A percentile compares a stretch with the other conserved stretches of the same genome.
Conservation (phyloP, 2,329 filamentous ascomycete genomes). For the Tolypocladium amazonense region DNA sequence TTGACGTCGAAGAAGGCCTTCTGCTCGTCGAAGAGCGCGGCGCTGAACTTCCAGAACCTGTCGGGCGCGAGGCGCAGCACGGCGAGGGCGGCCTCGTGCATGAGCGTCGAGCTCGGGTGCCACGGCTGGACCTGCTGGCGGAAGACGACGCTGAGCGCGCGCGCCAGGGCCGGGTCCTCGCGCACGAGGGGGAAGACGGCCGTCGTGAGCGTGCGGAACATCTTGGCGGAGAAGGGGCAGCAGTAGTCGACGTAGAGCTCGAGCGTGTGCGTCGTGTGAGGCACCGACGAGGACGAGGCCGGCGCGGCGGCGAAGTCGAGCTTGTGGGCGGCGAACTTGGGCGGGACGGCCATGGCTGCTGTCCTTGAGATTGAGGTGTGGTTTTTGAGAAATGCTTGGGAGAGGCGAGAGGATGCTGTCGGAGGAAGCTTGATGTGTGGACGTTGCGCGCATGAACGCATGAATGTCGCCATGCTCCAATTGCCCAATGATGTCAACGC, state of each 20-base stretch:
- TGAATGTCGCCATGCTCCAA: not conserved
- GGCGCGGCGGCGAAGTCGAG: slow-evolving; percentile 36
- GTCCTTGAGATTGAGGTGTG: not conserved
- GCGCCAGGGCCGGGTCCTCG: slow-evolving; percentile 42
- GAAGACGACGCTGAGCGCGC: slow-evolving; percentile 65
- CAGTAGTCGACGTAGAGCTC: slow-evolving; percentile 79
- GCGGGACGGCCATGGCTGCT: slow-evolving; percentile 58
- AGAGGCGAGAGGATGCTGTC: not conserved
- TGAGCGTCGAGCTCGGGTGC: slow-evolving; percentile 77
- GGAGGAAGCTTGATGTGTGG: not conserved
- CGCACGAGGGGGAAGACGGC: slow-evolving; percentile 55
- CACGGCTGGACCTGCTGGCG: slow-evolving; percentile 89
- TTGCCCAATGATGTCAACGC: not conserved
- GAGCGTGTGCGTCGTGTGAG: slow-evolving; percentile 44
- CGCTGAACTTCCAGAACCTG: slow-evolving; percentile 73
- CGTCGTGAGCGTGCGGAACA: slow-evolving; percentile 68
- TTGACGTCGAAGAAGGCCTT: slow-evolving; percentile 73
- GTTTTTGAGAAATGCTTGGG: not conserved
- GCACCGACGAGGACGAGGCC: slow-evolving; percentile 21
- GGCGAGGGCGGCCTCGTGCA: slow-evolving; percentile 75
- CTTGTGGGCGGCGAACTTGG: slow-evolving; percentile 66
- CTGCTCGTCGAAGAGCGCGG: slow-evolving; percentile 55
- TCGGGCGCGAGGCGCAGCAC: slow-evolving; percentile 60
- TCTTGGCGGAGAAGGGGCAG: slow-evolving; percentile 59
- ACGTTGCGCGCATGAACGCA: not conserved